Conservation (phyloP, 805 yeast genomes). For the Kazachstania africana region DNA sequence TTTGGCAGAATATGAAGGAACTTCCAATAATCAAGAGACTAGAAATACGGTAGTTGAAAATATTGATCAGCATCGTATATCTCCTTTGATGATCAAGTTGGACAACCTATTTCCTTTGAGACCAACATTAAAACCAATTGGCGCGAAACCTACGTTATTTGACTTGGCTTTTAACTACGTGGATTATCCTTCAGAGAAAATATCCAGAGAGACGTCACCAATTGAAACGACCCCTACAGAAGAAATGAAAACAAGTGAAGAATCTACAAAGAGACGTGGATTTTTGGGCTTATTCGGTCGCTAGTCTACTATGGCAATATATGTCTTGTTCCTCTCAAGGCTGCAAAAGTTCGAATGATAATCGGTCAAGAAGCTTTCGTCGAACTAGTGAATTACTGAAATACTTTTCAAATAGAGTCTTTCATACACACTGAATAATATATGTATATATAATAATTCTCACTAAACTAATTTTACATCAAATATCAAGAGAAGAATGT, state of each 20-base stretch:
- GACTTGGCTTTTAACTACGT: slow-evolving; percentile 84
- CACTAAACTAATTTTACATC: no score
- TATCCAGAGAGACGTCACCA: not conserved
- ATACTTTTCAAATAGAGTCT: no score
- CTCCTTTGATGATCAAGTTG: slow-evolving; percentile 13
- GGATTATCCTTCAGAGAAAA: slow-evolving; percentile 30
- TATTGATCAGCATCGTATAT: slow-evolving; percentile 9
- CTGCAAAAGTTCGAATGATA: no score
- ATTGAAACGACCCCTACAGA: slow-evolving; percentile 4
- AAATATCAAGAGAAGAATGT: slow-evolving; percentile 42
- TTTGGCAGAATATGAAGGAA: slow-evolving; percentile 26
- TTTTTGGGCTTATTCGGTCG: slow-evolving; percentile 68
- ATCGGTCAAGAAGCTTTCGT: no score
- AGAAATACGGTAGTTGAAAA: slow-evolving; percentile 31
- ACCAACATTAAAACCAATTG: slow-evolving; percentile 45
- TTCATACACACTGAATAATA: no score
- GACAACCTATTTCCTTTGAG: slow-evolving; percentile 22
- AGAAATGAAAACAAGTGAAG: slow-evolving; percentile 5
- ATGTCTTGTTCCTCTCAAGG: no score
- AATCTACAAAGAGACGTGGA: slow-evolving; percentile 43
- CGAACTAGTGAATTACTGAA: no score
- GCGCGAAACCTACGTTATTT: slow-evolving; percentile 80
- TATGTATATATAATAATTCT: no score
- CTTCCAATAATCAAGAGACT: slow-evolving; percentile 5
- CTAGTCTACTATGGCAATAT: no score